Evolutionary conservation across 108 stramenopile species (phyloP), one percentile per base, ranked within the genome.

Genomic region (Pelagomonas calceolata): DNA sequence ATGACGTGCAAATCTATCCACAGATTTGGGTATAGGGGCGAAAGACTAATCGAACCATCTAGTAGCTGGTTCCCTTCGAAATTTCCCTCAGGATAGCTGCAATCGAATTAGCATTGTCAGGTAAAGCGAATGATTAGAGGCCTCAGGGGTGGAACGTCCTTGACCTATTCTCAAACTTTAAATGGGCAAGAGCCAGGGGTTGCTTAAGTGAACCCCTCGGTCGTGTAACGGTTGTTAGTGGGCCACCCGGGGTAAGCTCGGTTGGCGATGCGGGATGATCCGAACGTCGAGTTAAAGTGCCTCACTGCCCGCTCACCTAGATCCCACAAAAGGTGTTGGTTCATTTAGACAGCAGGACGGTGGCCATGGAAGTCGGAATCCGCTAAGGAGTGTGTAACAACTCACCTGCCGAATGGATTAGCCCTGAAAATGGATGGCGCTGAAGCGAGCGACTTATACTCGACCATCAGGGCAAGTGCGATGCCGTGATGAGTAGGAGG

Each of bases 91-190:
- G 91, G 91, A 92, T 92, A 92, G 92, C 90, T 69, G 76, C 69
- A 73, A 69, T 63, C n/a, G 44, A 43, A 43, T 81, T 86, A 93
- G 87, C 90, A 88, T 89, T 89, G 89, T 93, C 88, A 89, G 92
- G 92, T 93, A 93, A 93, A 93, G 92, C 92, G 88, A 93, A 93
- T 93, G 92, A 93, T 91, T 93, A 90, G 92, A 93, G 92, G 92
- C 84, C 83, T 83, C 86, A 85, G 92, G 90, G 86, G 81, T 80
- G 90, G 70, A 90, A 89, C 85, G 84, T 77, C 76, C 87, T 93
- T 81, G 86, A 83, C 92, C 92, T 91, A 91, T 93, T 93, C 92
- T 93, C 92, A 93, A 91, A 93, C 90, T 93, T 93, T 90, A 88
- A 91, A 91, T 93, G 90, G 89, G 89, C 88, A 91, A 88, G 90